Conservation (phyloP, 345 rosid species). For the Laguncularia racemosa region DNA sequence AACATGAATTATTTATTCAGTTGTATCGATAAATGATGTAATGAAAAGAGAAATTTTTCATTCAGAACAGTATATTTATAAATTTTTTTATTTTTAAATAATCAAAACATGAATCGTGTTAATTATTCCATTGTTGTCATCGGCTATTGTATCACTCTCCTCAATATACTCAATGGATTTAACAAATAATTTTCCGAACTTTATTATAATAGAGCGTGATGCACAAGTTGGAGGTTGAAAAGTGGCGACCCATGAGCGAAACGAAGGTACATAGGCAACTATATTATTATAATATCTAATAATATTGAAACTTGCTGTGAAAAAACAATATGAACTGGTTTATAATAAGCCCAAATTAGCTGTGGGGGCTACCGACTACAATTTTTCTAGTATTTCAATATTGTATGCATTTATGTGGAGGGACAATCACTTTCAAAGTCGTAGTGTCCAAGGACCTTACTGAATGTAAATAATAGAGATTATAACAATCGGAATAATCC, state of each 20-base stretch:
- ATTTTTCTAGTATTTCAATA: slow-evolving; percentile 8
- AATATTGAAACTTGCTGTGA: slow-evolving; percentile 5
- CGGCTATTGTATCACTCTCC: too few relatives aligned
- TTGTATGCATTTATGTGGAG: not conserved
- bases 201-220: slow-evolving; percentile 4
- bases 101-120: too few relatives aligned
- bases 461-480: not conserved
- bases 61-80: too few relatives aligned
- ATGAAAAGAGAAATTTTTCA: too few relatives aligned
- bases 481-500: slow-evolving; percentile 2
- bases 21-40: too few relatives aligned
- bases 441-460: slow-evolving; percentile 20
- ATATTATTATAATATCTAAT: slow-evolving; percentile 11
- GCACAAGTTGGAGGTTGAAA: slow-evolving; percentile 12
- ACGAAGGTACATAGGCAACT: slow-evolving; percentile 10
- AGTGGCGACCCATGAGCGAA: slow-evolving; percentile 1
- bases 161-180: too few relatives aligned
- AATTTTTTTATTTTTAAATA: too few relatives aligned
- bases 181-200: too few relatives aligned
- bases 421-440: slow-evolving; percentile 41
- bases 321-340: not conserved
- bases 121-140: too few relatives aligned
- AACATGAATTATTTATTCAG: too few relatives aligned
- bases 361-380: slow-evolving; percentile 11
- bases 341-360: not conserved